Base-by-base conservation (phyloP, 2,329 filamentous ascomycete genomes). In the Xylaria sp. region DNA sequence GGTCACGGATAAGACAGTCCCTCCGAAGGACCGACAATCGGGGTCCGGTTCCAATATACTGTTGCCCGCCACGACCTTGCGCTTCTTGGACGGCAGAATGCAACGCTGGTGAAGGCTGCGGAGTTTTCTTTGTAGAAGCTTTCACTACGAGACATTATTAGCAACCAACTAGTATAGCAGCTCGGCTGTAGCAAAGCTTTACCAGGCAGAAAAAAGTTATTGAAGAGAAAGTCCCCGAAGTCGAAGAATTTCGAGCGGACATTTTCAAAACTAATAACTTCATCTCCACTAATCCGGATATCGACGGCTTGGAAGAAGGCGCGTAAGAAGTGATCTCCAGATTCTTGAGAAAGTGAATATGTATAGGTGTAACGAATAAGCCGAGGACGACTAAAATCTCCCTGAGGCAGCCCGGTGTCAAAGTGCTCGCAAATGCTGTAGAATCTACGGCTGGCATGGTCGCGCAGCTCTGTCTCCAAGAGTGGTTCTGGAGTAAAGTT, bases 181-280 rank as follows among this genome's bases (percentile, higher is more conserved):
- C 44, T 51, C 29, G 8, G 53, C 9, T 37, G 50, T 5, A 37
- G 53, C 44, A 60, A 42, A 25, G n/a, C 65, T 66, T 63, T 71
- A 76, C 73, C 63, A 32, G 75, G 73, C 16, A 77, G 50, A 60
- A 76, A 78, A 54, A 77, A 77, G 54, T 73, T 72, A 57, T 74
- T 55, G 6, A 77, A 60, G 9, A 77, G 69, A 59, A 74, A 70
- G 1, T 77, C 74, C 8, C 68, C 73, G 66, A 77, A 77, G n/a
- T 51, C 64, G 27, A 61, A 66, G 21, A 77, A 72, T 44, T 53
- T 63, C 5, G 54, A 40, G 53, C 60, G 62, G 2, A 74, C 16
- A 47, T 70, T 57, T 16, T 72, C 62, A 35, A 74, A 70, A 58
- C 70, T 55, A 25, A 72, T 60, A 40, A 50, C 44, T 27, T 70